Conservation (phyloP, 2,329 filamentous ascomycete genomes). For the Trichoderma atrobrunneum region DNA sequence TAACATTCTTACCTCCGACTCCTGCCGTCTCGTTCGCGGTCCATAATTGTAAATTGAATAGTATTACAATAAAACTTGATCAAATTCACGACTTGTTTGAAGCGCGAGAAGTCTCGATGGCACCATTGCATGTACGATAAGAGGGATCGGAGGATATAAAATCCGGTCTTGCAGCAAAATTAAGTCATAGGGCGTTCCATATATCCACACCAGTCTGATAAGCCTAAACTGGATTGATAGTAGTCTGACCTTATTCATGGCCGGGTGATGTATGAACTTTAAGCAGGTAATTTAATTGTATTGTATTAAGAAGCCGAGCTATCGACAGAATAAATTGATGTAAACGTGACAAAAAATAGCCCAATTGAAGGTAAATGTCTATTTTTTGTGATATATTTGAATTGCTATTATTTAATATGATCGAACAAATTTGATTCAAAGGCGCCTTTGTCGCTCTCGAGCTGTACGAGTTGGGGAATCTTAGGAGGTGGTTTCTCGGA, state of each 20-base stretch:
- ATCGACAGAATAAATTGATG: not conserved
- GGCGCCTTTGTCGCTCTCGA: conserved; percentile 48
- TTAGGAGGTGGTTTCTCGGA: conserved; percentile 56
- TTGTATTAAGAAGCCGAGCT: not conserved
- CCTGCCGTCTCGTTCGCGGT: conserved; percentile 37
- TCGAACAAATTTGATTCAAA: conserved; percentile 57
- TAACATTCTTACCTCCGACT: conserved; percentile 35
- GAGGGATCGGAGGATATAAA: conserved; percentile 11
- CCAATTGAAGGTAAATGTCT: not conserved
- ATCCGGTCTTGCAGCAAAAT: not conserved
- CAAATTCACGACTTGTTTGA: not conserved
- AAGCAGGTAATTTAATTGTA: not conserved
- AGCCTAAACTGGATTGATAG: conserved; percentile 2
- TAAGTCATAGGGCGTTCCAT: not conserved
- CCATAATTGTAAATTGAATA: conserved; percentile 27
- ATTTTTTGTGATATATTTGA: not conserved
- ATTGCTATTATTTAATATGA: conserved; percentile 49
- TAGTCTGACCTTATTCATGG: not conserved
- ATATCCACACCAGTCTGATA: not conserved
- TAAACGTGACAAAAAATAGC: not conserved
- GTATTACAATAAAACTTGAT: not conserved
- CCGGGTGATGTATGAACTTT: not conserved
- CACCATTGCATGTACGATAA: not conserved
- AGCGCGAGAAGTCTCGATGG: not conserved
- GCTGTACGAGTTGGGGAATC: conserved; percentile 56